Evolutionary conservation across 2,329 filamentous ascomycete species (phyloP).

Genomic region (Fusarium haematococcum): DNA sequence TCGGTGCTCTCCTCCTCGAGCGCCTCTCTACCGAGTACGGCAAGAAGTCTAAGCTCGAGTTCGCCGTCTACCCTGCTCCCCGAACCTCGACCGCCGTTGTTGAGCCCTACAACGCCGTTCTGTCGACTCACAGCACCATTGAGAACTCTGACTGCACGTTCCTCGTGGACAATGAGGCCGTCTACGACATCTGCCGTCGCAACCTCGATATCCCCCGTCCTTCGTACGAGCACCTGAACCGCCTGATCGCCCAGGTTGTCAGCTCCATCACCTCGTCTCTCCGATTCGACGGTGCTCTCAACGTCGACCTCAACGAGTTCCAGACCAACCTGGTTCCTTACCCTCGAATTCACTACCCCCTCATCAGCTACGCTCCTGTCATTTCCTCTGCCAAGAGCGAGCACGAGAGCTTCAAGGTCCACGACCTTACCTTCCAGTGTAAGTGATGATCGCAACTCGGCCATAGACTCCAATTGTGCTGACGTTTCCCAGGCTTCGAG

Average conservation of each 20-base stretch:
- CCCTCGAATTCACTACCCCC: slow-evolving; percentile 79
- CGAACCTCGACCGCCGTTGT: slow-evolving; percentile 78
- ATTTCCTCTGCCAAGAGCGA: slow-evolving; percentile 80
- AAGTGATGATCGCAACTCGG: slow-evolving; percentile 47
- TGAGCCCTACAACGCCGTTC: slow-evolving; percentile 79
- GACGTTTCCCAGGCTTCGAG: slow-evolving; percentile 70
- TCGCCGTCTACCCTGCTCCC: slow-evolving; percentile 78
- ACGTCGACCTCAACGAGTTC: slow-evolving; percentile 82
- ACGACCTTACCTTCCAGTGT: slow-evolving; percentile 82
- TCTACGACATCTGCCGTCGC: slow-evolving; percentile 80
- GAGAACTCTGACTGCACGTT: slow-evolving; percentile 86
- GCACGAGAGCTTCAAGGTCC: slow-evolving; percentile 89
- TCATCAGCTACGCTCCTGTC: slow-evolving; percentile 79
- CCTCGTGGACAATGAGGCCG: slow-evolving; percentile 80
- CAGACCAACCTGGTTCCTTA: slow-evolving; percentile 82
- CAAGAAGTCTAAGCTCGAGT: slow-evolving; percentile 84
- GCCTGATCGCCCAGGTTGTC: slow-evolving; percentile 79
- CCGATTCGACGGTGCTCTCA: slow-evolving; percentile 78
- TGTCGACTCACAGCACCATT: slow-evolving; percentile 80
- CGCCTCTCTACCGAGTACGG: slow-evolving; percentile 79
- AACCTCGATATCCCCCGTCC: slow-evolving; percentile 78
- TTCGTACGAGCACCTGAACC: slow-evolving; percentile 78
- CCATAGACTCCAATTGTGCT: slow-evolving; percentile 31
- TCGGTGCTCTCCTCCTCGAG: slow-evolving; percentile 78
- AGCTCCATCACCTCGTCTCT: slow-evolving; percentile 80